These are phyloP conservation scores for Lithohypha guttulata DNA, from an alignment of 2,329 filamentous ascomycete species.

Conservation along the genomic window DNA sequence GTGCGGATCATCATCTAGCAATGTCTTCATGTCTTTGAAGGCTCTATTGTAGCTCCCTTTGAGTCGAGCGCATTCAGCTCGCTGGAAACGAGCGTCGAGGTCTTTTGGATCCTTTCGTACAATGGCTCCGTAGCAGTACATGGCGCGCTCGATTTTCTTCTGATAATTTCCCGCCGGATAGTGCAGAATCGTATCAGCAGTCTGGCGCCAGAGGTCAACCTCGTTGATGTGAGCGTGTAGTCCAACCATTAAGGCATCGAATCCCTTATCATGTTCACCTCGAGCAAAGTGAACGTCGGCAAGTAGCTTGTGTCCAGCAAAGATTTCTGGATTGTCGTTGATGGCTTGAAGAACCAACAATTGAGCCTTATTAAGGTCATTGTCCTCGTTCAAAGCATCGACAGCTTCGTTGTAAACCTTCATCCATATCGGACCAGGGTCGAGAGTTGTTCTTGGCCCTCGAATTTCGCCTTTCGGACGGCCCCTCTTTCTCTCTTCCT, in stretches of 20 bases:
- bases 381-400: slow-evolving; percentile 37
- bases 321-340: slow-evolving; percentile 51
- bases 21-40: slow-evolving; percentile 41
- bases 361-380: slow-evolving; percentile 34
- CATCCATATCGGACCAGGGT: slow-evolving; percentile 40
- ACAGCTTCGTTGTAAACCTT: slow-evolving; percentile 37
- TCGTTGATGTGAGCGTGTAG: slow-evolving; percentile 47
- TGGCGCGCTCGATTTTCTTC: slow-evolving; percentile 36
- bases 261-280: slow-evolving; percentile 46
- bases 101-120: slow-evolving; percentile 43
- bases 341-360: slow-evolving; percentile 39
- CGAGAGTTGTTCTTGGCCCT: slow-evolving; percentile 36
- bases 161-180: slow-evolving; percentile 32
- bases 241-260: slow-evolving; percentile 47
- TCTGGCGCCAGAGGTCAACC: slow-evolving; percentile 45
- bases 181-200: slow-evolving; percentile 45
- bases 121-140: slow-evolving; percentile 45
- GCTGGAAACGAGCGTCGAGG: slow-evolving; percentile 43
- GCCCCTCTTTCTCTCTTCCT: slow-evolving; percentile 33
- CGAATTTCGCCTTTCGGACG: slow-evolving; percentile 26
- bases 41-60: slow-evolving; percentile 37
- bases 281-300: slow-evolving; percentile 48
- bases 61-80: slow-evolving; percentile 46
- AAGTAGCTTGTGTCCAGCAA: slow-evolving; percentile 48
- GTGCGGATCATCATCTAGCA: slow-evolving; percentile 44